phyloP scores from a whole-genome alignment of 2,329 filamentous ascomycete species.

The Alternaria alternata region DNA sequence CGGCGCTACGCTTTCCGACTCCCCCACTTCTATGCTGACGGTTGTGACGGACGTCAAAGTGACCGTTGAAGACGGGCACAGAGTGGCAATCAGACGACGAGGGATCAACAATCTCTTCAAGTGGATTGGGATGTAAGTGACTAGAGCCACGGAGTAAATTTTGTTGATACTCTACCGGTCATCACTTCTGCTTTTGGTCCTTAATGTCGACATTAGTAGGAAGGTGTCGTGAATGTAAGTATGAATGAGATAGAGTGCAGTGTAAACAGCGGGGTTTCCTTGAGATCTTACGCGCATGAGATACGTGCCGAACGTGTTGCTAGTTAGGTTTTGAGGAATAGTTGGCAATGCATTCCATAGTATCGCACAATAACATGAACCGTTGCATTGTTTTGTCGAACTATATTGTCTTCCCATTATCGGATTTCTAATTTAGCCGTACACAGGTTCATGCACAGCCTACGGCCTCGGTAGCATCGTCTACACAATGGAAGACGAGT shows the following conservation, averaged over 20 bases:
- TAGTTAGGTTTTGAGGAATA: too few species aligned
- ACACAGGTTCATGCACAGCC: not conserved
- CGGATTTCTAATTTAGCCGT: not conserved
- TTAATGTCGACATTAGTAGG: not conserved
- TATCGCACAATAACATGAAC: too few species aligned
- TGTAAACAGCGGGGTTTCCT: not conserved
- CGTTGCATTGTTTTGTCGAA: too few species aligned
- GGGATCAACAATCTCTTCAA: not conserved
- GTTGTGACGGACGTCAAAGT: not conserved
- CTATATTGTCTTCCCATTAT: not conserved
- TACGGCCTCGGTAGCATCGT: too few species aligned
- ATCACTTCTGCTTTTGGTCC: not conserved
- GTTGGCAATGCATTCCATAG: too few species aligned
- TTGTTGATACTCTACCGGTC: not conserved
- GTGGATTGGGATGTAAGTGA: too few species aligned
- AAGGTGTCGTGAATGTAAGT: not conserved
- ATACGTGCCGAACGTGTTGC: not conserved
- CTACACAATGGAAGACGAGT: too few species aligned
- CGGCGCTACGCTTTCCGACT: not conserved
- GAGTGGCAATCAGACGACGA: not conserved
- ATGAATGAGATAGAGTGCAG: not conserved
- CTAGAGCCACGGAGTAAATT: too few species aligned
- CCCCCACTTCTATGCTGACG: not conserved
- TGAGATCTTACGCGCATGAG: not conserved
- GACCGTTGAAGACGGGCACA: not conserved